Evolutionary conservation across 164 flowering plant genomes (phyloP), one percentile per base, ranked within the genome.

Genomic region (Hamamelis virginiana): DNA sequence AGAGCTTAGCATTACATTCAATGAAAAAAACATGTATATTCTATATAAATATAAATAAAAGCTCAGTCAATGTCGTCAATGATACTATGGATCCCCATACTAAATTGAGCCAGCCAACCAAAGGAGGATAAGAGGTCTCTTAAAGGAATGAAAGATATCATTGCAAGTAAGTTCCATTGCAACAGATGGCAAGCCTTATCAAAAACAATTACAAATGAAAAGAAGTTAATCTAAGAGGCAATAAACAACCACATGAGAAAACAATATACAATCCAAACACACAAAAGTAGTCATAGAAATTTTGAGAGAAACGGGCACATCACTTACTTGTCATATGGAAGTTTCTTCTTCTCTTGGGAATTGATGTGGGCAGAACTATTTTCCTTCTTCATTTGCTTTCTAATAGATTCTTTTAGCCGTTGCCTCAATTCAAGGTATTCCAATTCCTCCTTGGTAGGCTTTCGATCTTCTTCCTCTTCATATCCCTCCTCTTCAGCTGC

Each of bases 371-470:
- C 67, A 77, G 88, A 69, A 38, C 87, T 83, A 13, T n/a, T 64
- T 63, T 82, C 88, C 73, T 80, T 88, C 78, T 79, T 86, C 76
- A 77, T 62, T 78, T 80, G 66, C 76, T 83, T 83, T 68, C 97
- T 80, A 23, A 78, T 53, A 5, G 71, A 9, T 75, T 91, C 99
- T 74, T 95, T 95, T 48, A 92, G 62, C 56, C 70, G 70, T 68
- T 86, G 86, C 81, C 99, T 89, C 66, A 82, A 69, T 58, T 77
- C 86, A 62, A 95, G 87, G 67, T 86, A 91, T 23, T 91, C 87
- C 65, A 82, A 13, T 59, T 81, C 86, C 69, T 88, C 93, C 66
- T 82, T 74, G 9, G 89, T 82, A 14, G 88, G 91, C 71, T 83
- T 69, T 10, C 78, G 84, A 19, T 59, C 85, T 65, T 82, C 82